Base-by-base conservation (phyloP, 2,329 filamentous ascomycete genomes). In the Neofusicoccum sp. region DNA sequence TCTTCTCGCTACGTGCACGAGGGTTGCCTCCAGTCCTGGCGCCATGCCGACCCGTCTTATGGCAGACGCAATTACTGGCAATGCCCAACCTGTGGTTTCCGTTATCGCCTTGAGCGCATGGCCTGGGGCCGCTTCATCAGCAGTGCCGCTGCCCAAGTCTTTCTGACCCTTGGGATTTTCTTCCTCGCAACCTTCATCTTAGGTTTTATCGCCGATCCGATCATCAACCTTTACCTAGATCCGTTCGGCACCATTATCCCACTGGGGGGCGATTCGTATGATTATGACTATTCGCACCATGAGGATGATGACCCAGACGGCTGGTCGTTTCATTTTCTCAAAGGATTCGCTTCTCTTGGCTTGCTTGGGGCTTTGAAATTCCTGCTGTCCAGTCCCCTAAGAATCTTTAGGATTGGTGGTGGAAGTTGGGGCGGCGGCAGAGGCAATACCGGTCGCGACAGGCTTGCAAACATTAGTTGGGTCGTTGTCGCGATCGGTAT, bases 1-100 rank as follows among this genome's bases (percentile, higher is more conserved):
- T 92, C 91, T 43, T 91, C 94, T 69, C 91, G 91, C 79, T 97
- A 96, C 77, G 93, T 98, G 29, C 95, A 99, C 76, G 92, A 97
- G 76, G 90, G 88, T 34, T 99, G 95, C 73, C 82, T 99, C 54
- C 87, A 90, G 71, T 83, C 86, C 9, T 98, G 93, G 92, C 87
- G 95, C 68, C 84, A 89, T 66, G 85, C 91, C 47, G 87, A 92
- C 72, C 89, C 91, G 0, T 71, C 83, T 44, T 84, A 86, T 67
- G 79, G 80, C 45, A 79, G 78, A 63, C 85, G 90, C 63, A 92
- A 93, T 69, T 96, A 88, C 74, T 97, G 89, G 86, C 85, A 91
- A 71, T 98, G 94, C 72, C 91, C 91, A 22, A 97, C 92, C 0
- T 98, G 94, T 77, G 84, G 87, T 37, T 97, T 95, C 77, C 83